These are phyloP conservation scores for Sporisorium sorghi DNA, from an alignment of 1,284 basidiomycete species.

Conservation along the genomic window DNA sequence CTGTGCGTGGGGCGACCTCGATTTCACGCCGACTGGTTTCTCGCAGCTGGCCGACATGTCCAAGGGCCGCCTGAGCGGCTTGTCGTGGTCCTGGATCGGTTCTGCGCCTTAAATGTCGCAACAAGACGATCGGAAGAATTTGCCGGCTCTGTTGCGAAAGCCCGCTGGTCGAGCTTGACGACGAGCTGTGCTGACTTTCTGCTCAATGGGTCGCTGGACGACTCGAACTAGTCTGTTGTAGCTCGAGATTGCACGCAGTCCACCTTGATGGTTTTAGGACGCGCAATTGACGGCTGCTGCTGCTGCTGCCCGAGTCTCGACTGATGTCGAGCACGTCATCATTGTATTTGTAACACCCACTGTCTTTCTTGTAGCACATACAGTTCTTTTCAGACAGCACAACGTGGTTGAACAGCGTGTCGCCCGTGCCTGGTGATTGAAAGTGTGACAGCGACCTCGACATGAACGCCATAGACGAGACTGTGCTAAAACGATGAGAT, in stretches of 20 bases:
- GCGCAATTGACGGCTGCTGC: conserved; percentile 9
- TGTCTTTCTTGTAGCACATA: background rate
- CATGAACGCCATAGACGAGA: background rate
- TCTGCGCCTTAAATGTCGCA: conserved; percentile 27
- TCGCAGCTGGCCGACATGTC: conserved; percentile 41
- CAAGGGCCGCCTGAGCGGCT: conserved; percentile 48
- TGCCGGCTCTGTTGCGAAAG: conserved; percentile 3
- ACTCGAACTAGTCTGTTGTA: background rate
- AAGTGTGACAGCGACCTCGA: background rate
- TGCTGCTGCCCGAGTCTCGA: background rate
- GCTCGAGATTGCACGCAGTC: conserved; percentile 15
- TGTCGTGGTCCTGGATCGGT: conserved; percentile 58
- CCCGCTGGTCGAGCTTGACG: conserved; percentile 14
- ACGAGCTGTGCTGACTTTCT: background rate
- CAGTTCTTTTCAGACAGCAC: background rate
- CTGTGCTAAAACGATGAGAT: background rate
- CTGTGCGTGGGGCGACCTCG: conserved; percentile 53
- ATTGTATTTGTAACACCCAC: conserved; percentile 15
- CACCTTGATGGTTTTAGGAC: conserved; percentile 39
- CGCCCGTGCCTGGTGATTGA: background rate
- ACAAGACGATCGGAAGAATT: too few relatives aligned
- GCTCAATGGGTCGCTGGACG: conserved; percentile 16
- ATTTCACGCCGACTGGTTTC: conserved; percentile 59
- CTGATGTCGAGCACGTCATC: background rate
- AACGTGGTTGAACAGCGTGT: background rate